phyloP scores from a whole-genome alignment of 192 early-diverging fungal genomes.

The Lobosporangium transversale region DNA sequence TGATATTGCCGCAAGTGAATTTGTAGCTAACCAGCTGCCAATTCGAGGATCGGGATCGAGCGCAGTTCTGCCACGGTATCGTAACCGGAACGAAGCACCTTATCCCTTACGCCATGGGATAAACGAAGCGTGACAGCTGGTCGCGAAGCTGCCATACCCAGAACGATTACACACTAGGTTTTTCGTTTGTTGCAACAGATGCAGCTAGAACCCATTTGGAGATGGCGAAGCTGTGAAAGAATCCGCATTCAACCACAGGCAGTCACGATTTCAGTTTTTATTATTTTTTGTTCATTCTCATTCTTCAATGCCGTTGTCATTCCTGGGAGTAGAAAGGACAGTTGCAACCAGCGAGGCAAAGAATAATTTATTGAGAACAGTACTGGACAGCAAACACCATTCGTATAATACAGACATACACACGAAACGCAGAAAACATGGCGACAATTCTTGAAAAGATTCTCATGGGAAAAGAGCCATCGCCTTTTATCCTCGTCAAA shows the following conservation, averaged over 20 bases:
- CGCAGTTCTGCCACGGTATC: conserved; percentile 28
- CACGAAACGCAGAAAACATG: too few species aligned
- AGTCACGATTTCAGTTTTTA: background rate
- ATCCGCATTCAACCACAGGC: background rate
- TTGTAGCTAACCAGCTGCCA: conserved; percentile 20
- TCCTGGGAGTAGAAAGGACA: too few species aligned
- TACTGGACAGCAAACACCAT: too few species aligned
- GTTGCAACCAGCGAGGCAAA: too few species aligned
- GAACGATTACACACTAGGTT: too few species aligned
- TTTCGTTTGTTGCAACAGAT: background rate
- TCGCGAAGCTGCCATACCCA: conserved; percentile 19
- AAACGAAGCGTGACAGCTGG: conserved; percentile 37
- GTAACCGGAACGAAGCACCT: conserved; percentile 32
- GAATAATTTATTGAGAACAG: too few species aligned
- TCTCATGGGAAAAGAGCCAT: conserved; percentile 31
- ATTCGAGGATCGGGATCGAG: conserved; percentile 5
- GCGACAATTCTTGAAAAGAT: conserved; percentile 43
- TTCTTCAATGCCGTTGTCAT: background rate
- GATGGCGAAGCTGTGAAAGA: too few species aligned
- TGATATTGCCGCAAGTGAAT: too few species aligned
- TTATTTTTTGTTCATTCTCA: background rate
- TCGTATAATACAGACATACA: too few species aligned
- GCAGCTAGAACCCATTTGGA: too few species aligned
- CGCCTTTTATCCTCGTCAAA: conserved; percentile 44
- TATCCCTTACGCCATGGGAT: conserved; percentile 15